Conservation (phyloP, 1,139 yeast genomes). For the Yamadazyma songkhlaensis region DNA sequence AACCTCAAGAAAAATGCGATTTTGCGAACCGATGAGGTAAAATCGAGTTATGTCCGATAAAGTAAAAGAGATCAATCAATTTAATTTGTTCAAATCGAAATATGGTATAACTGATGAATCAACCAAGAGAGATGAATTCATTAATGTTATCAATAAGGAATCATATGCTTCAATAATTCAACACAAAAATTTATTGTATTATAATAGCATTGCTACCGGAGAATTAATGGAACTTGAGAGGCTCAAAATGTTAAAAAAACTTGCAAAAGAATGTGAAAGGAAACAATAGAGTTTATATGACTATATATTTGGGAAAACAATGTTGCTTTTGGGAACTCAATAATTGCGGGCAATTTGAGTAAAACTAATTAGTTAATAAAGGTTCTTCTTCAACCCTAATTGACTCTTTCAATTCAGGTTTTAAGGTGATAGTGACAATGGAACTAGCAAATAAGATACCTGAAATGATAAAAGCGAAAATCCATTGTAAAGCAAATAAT, state of each 20-base stretch:
- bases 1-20: too few relatives aligned
- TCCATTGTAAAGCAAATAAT: constrained; percentile 79
- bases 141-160: constrained; percentile 65
- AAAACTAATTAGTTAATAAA: constrained; percentile 13
- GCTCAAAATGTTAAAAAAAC: constrained; percentile 56
- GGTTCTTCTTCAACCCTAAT: constrained; percentile 21
- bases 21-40: neutral
- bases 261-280: constrained; percentile 15
- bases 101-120: constrained; percentile 75
- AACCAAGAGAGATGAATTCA: constrained; percentile 48
- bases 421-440: constrained; percentile 38
- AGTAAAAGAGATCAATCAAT: constrained; percentile 61
- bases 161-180: constrained; percentile 68
- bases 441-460: constrained; percentile 51
- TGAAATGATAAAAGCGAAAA: constrained; percentile 69
- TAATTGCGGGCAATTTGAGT: too few relatives aligned
- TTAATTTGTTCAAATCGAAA: constrained; percentile 57
- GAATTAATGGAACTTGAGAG: constrained; percentile 50
- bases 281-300: too few relatives aligned
- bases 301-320: too few relatives aligned
- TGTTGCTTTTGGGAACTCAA: too few relatives aligned
- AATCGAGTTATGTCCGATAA: constrained; percentile 55
- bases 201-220: constrained; percentile 61
- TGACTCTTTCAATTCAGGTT: constrained; percentile 13
- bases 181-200: constrained; percentile 65